Conservation (phyloP, 2,329 filamentous ascomycete species). For the Erysiphe neolycopersici region DNA sequence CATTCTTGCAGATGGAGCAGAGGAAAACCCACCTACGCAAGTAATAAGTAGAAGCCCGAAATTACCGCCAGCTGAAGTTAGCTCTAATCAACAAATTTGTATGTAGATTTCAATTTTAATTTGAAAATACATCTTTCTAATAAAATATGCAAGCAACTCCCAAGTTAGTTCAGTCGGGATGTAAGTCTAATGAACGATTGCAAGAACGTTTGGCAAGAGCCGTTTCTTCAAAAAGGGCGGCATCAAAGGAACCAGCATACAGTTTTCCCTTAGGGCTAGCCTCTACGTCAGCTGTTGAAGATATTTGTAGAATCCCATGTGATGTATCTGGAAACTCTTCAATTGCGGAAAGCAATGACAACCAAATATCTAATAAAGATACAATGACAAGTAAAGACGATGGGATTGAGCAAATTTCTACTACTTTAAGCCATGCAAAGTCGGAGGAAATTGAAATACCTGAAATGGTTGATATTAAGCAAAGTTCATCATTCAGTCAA, state of each 20-base stretch:
- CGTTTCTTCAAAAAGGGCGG: slow-evolving; percentile 40
- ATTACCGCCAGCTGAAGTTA: slow-evolving; percentile 13
- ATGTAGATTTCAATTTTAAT: slow-evolving; percentile 5
- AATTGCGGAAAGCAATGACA: slow-evolving; percentile 1
- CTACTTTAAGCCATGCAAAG: neutral
- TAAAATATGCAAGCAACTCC: slow-evolving; percentile 19
- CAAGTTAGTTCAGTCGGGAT: slow-evolving; percentile 35
- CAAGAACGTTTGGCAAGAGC: slow-evolving; percentile 78
- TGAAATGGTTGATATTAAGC: neutral
- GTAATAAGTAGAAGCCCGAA: slow-evolving; percentile 16
- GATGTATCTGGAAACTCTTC: neutral
- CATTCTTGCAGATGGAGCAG: slow-evolving; percentile 60
- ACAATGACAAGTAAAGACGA: neutral
- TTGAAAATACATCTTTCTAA: neutral
- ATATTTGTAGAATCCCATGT: slow-evolving; percentile 15
- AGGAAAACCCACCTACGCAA: slow-evolving; percentile 11
- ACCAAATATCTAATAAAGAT: neutral
- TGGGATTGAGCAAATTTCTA: neutral
- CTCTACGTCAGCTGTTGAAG: slow-evolving; percentile 22
- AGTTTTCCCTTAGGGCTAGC: slow-evolving; percentile 22
- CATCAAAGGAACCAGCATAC: slow-evolving; percentile 21
- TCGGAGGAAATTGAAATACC: neutral
- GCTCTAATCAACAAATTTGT: slow-evolving; percentile 15
- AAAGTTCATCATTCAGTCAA: neutral
- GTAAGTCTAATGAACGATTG: slow-evolving; percentile 47